Percentiles rank a stretch among this genome's conserved stretches.
Evolutionary conservation across 176 grass and related monocot species (phyloP).

Genomic region (Oryza rufipogon): DNA sequence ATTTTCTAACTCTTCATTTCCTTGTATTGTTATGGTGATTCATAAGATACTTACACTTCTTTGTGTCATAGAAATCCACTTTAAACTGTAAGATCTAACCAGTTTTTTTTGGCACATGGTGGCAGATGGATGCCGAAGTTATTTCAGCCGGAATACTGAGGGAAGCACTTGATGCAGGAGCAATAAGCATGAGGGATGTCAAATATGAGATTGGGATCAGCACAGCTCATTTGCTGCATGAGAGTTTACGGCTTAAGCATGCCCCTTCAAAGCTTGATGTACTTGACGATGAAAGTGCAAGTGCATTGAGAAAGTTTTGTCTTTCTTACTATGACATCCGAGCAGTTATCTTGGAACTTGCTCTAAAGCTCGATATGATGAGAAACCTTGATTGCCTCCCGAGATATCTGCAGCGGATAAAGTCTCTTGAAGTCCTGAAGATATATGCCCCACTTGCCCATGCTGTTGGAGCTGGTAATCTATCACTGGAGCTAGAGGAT

Average conservation of each 20-base stretch:
- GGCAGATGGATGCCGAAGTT: slow-evolving; percentile 96
- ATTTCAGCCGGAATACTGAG: slow-evolving; percentile 90
- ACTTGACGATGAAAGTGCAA: slow-evolving; percentile 75
- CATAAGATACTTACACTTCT: slow-evolving; percentile 13
- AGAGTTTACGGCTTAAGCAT: slow-evolving; percentile 75
- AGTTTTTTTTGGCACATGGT: slow-evolving; percentile 10
- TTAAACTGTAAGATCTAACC: neutral
- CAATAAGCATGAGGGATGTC: slow-evolving; percentile 74
- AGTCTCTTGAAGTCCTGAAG: slow-evolving; percentile 88
- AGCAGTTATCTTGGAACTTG: slow-evolving; percentile 80
- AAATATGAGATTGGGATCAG: slow-evolving; percentile 66
- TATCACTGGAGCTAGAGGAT: slow-evolving; percentile 87
- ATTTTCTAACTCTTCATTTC: slow-evolving; percentile 3
- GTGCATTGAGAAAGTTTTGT: slow-evolving; percentile 71
- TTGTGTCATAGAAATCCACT: neutral
- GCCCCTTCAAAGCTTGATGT: slow-evolving; percentile 75
- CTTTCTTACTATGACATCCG: slow-evolving; percentile 92
- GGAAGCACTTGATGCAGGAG: slow-evolving; percentile 75
- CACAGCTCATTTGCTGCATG: slow-evolving; percentile 71
- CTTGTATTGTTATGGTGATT: slow-evolving; percentile 12
- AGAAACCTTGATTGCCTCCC: slow-evolving; percentile 73
- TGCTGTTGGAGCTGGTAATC: slow-evolving; percentile 77
- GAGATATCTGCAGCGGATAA: slow-evolving; percentile 68
- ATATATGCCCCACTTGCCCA: slow-evolving; percentile 93
- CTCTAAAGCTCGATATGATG: slow-evolving; percentile 83